Conservation (phyloP, 192 early-diverging fungal genomes). For the Backusella circina region DNA sequence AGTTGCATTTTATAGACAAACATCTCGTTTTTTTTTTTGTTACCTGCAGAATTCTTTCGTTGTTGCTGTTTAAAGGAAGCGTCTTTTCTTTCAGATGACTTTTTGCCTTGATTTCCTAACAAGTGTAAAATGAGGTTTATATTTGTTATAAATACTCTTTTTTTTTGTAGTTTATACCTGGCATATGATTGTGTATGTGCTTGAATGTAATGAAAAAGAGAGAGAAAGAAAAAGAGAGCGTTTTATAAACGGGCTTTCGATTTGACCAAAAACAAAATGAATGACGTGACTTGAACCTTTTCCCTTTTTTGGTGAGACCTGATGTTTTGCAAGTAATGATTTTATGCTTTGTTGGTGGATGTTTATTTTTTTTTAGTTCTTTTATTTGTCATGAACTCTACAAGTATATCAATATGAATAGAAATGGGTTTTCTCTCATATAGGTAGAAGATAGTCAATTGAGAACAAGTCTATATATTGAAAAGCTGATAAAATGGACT, state of each 20-base stretch:
- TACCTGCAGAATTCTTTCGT: conserved; percentile 14
- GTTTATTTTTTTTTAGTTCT: too few relatives aligned
- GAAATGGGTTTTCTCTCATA: too few relatives aligned
- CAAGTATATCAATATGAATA: too few relatives aligned
- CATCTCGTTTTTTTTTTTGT: neutral
- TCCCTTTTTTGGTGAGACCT: neutral
- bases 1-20: too few relatives aligned
- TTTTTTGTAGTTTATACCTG: neutral
- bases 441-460: too few relatives aligned
- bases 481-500: too few relatives aligned
- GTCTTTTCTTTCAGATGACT: conserved; percentile 3
- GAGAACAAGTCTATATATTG: too few relatives aligned
- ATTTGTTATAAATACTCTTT: too few relatives aligned
- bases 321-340: too few relatives aligned
- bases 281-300: neutral
- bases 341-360: too few relatives aligned
- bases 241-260: neutral
- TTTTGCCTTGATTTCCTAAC: conserved; percentile 6
- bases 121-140: neutral
- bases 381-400: too few relatives aligned
- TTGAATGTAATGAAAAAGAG: neutral
- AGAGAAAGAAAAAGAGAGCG: neutral
- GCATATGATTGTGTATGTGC: neutral
- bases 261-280: neutral
- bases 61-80: neutral